These are phyloP conservation scores for Ustilago loliicola DNA, from an alignment of 1,284 basidiomycete species.

Conservation along the genomic window DNA sequence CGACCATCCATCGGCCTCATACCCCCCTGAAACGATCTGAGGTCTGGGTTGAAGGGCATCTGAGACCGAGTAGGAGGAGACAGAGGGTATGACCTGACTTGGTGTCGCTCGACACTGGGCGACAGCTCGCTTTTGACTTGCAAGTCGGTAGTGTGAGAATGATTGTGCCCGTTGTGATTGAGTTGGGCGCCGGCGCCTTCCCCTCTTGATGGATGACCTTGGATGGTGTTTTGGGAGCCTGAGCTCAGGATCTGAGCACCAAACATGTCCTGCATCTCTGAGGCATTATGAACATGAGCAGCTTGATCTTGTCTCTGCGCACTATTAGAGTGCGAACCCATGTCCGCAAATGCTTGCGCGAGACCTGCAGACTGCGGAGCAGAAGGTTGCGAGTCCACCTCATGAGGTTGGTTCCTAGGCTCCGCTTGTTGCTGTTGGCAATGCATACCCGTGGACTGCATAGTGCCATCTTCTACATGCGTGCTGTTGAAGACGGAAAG, in stretches of 20 bases:
- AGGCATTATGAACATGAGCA: not conserved
- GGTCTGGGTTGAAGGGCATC: constrained; percentile 16
- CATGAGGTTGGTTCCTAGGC: not conserved
- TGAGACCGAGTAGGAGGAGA: constrained; percentile 29
- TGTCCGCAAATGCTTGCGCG: constrained; percentile 20
- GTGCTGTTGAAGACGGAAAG: constrained; percentile 9
- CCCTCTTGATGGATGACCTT: not conserved
- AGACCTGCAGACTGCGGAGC: constrained; percentile 15
- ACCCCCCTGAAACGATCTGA: not conserved
- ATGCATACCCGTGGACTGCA: not conserved
- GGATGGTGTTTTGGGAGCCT: constrained; percentile 13
- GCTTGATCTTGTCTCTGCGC: constrained; percentile 1
- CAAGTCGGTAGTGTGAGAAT: not conserved
- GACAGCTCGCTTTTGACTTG: constrained; percentile 19
- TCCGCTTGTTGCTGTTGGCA: constrained; percentile 12
- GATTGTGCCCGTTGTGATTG: constrained; percentile 3
- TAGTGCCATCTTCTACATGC: not conserved
- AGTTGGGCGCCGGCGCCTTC: not conserved
- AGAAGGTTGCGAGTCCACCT: not conserved
- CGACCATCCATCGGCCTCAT: constrained; percentile 15
- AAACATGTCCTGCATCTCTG: constrained; percentile 11
- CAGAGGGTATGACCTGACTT: constrained; percentile 36
- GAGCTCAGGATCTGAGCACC: constrained; percentile 3
- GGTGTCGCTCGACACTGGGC: constrained; percentile 11
- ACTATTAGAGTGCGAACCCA: constrained; percentile 3